Evolutionary conservation across 2,329 filamentous ascomycete genomes (phyloP).

Genomic region (Talaromyces sp.): DNA sequence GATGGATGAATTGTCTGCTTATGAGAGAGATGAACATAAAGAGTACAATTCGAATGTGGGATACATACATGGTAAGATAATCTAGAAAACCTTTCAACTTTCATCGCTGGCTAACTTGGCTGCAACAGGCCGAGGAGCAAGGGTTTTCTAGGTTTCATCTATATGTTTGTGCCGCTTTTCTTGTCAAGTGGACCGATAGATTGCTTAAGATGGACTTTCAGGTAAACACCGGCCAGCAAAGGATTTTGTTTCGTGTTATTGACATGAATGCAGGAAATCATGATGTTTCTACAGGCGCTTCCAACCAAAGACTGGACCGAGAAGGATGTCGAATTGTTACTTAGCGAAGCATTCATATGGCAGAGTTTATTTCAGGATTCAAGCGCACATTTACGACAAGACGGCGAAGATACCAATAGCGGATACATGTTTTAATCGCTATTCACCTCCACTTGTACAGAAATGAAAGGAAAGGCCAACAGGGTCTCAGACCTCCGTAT

Average conservation of each 20-base stretch:
- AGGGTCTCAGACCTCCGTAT: not conserved
- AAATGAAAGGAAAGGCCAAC: not conserved
- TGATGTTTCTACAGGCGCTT: slow-evolving; percentile 97
- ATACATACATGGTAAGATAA: slow-evolving; percentile 79
- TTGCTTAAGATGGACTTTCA: slow-evolving; percentile 93
- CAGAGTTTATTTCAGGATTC: slow-evolving; percentile 95
- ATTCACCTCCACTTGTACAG: not conserved
- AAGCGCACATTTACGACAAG: slow-evolving; percentile 67
- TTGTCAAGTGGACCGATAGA: slow-evolving; percentile 97
- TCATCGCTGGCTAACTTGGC: slow-evolving; percentile 18
- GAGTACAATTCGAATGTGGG: slow-evolving; percentile 99
- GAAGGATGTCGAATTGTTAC: slow-evolving; percentile 91
- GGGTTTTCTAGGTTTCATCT: slow-evolving; percentile 98
- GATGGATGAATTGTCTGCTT: slow-evolving; percentile 98
- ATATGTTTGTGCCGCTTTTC: slow-evolving; percentile 94
- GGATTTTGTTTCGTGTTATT: not conserved
- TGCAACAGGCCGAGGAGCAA: slow-evolving; percentile 81
- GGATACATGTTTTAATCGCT: slow-evolving; percentile 7
- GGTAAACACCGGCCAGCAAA: slow-evolving; percentile 23
- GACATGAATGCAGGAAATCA: slow-evolving; percentile 64
- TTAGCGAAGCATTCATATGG: slow-evolving; percentile 98
- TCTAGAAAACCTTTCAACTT: not conserved
- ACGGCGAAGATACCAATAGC: slow-evolving; percentile 25
- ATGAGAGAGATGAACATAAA: slow-evolving; percentile 97
- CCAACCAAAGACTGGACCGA: slow-evolving; percentile 94